Percentiles rank a stretch among this genome's conserved stretches.
phyloP scores from a whole-genome alignment of 2,329 filamentous ascomycete genomes.

The Teratosphaeria viscida region DNA sequence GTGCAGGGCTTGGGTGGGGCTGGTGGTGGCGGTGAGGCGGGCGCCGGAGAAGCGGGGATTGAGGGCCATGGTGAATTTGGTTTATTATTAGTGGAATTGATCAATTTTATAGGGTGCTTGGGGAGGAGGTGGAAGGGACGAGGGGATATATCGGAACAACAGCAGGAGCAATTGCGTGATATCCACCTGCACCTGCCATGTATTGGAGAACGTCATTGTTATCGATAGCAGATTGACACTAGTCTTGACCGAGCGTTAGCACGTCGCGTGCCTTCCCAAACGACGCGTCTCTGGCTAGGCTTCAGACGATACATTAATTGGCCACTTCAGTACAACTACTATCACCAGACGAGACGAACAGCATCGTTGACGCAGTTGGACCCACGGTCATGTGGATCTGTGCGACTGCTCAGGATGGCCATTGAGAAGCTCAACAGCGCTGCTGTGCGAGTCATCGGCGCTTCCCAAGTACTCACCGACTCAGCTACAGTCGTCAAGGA shows the following conservation, averaged over 20 bases:
- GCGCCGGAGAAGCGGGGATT: slow-evolving; percentile 68
- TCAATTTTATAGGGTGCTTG: background rate
- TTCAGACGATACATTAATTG: background rate
- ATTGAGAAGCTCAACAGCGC: slow-evolving; percentile 33
- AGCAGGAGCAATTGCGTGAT: background rate
- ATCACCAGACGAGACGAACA: background rate
- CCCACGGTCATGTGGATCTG: background rate
- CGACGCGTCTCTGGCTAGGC: background rate
- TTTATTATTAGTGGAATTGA: background rate
- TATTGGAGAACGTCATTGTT: background rate
- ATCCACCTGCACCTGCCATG: too few relatives aligned
- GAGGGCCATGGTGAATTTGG: slow-evolving; percentile 50
- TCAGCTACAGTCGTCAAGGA: slow-evolving; percentile 60
- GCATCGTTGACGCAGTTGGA: background rate
- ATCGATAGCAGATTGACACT: background rate
- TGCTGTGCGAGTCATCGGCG: slow-evolving; percentile 47
- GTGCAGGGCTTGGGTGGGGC: slow-evolving; percentile 35
- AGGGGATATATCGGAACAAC: background rate
- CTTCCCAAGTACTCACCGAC: slow-evolving; percentile 49
- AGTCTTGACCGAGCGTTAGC: background rate
- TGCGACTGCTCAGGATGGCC: slow-evolving; percentile 14
- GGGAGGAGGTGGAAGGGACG: background rate
- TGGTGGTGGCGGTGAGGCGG: slow-evolving; percentile 45
- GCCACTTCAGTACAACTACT: background rate
- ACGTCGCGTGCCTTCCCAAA: background rate